These are phyloP conservation scores for Diversispora epigaea DNA, from an alignment of 192 early-diverging fungal genomes.

Conservation along the genomic window DNA sequence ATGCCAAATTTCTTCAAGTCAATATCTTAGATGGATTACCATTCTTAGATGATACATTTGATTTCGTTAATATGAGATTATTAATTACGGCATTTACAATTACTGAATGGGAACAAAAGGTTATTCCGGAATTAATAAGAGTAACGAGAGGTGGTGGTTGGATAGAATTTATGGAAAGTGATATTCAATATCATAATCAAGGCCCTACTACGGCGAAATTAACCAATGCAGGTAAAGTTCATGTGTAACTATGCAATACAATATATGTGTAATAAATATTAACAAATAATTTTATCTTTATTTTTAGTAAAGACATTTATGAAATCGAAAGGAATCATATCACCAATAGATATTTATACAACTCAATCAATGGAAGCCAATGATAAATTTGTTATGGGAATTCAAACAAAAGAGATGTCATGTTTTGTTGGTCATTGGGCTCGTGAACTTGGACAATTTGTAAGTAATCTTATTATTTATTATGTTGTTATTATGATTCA, in stretches of 20 bases:
- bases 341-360: not conserved
- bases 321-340: slow-evolving; percentile 18
- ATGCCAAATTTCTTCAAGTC: slow-evolving; percentile 25
- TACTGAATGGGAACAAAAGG: slow-evolving; percentile 19
- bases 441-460: slow-evolving; percentile 24
- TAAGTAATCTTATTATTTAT: not conserved
- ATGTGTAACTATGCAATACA: no score
- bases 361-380: not conserved
- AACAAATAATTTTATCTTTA: not conserved
- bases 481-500: not conserved
- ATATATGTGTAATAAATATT: not conserved
- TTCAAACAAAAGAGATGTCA: not conserved
- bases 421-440: slow-evolving; percentile 27
- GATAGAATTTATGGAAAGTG: slow-evolving; percentile 32
- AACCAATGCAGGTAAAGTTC: slow-evolving; percentile 4
- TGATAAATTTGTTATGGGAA: not conserved
- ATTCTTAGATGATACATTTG: slow-evolving; percentile 35
- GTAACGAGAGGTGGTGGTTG: slow-evolving; percentile 32
- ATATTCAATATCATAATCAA: slow-evolving; percentile 15
- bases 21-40: slow-evolving; percentile 30
- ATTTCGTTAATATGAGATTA: slow-evolving; percentile 33
- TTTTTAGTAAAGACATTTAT: slow-evolving; percentile 8
- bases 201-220: slow-evolving; percentile 9
- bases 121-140: slow-evolving; percentile 20
- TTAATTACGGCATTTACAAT: not conserved